Evolutionary conservation across 257 asterid genomes (phyloP), one percentile per base, ranked within the genome.

Genomic region (Osmanthus fragrans): DNA sequence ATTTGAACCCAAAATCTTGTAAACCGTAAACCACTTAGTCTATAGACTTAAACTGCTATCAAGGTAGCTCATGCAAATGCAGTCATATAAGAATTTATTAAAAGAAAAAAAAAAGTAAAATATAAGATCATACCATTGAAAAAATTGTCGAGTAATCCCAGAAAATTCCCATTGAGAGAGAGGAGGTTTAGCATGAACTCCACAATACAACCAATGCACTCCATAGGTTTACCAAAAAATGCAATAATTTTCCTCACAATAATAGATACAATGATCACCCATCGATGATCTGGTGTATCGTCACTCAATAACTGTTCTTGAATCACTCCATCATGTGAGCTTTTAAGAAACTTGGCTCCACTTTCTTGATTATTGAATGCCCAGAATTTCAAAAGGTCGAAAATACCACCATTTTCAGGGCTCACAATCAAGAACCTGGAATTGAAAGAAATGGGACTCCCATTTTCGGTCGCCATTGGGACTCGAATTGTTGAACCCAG

Each of bases 181-280:
- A 95, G 49, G 58, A 93, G 90, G 79, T 93, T 95, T 0, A 95
- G 93, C 42, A 93, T 6, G 75, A 90, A 91, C 88, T 95, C 99
- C 73, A 91, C 58, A 6, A 88, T 29, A 76, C 76, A 90, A 49
- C 98, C 99, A 77, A 27, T 12, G 90, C 92, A 88, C 64, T 90
- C 92, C 97, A 95, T 79, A 27, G 98, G 98, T 83, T 89, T 89
- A 34, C 90, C 87, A 15, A 89, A 73, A 75, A 86, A 29, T 85
- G 86, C 83, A 3, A 95, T 81, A 63, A 93, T 76, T 79, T 88
- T 95, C 83, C 98, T 85, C 19, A 69, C 89, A 11, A 93, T 29
- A 66, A 93, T 81, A 6, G 98, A 93, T 15, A 91, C 89, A 66
- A 93, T 80, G 51, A 95, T 89, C 30, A 95, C 93, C 99, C 97